Conservation (phyloP, 1,284 basidiomycete species). For the Rhodofomes roseus region DNA sequence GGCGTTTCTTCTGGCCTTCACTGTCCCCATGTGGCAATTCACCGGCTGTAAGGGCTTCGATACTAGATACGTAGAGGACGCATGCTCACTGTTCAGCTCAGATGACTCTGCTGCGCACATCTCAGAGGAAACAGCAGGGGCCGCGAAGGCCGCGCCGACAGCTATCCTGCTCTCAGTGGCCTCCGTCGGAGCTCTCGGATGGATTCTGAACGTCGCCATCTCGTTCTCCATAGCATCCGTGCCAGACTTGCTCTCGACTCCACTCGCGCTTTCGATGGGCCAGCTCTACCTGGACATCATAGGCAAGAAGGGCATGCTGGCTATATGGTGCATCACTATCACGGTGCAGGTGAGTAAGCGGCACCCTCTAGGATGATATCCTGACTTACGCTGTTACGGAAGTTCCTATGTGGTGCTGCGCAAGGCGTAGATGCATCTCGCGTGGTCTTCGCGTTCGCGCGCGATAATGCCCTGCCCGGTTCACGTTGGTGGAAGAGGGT, state of each 20-base stretch:
- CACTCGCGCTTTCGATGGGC: conserved; percentile 63
- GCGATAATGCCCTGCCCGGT: conserved; percentile 69
- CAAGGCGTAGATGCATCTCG: conserved; percentile 72
- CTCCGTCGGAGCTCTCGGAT: conserved; percentile 54
- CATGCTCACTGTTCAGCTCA: neutral
- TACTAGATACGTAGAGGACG: neutral
- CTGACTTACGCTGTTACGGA: neutral
- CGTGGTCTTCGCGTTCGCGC: conserved; percentile 69
- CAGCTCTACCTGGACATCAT: conserved; percentile 62
- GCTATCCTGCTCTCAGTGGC: conserved; percentile 68
- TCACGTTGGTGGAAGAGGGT: conserved; percentile 64
- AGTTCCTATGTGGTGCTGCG: conserved; percentile 71
- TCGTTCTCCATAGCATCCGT: conserved; percentile 61
- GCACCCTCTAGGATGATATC: neutral
- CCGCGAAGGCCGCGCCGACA: conserved; percentile 64
- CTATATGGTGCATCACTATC: conserved; percentile 67
- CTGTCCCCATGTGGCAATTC: conserved; percentile 74
- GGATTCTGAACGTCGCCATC: conserved; percentile 55
- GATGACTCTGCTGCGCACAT: conserved; percentile 77
- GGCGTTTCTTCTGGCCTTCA: conserved; percentile 71
- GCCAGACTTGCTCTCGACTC: conserved; percentile 41
- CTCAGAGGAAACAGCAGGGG: conserved; percentile 67
- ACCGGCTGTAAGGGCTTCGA: conserved; percentile 54
- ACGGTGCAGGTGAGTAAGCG: conserved; percentile 53
- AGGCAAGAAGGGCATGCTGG: conserved; percentile 66